Evolutionary conservation across 495 filamentous ascomycete species (phyloP).

Genomic region (Tetracladium setigerum): DNA sequence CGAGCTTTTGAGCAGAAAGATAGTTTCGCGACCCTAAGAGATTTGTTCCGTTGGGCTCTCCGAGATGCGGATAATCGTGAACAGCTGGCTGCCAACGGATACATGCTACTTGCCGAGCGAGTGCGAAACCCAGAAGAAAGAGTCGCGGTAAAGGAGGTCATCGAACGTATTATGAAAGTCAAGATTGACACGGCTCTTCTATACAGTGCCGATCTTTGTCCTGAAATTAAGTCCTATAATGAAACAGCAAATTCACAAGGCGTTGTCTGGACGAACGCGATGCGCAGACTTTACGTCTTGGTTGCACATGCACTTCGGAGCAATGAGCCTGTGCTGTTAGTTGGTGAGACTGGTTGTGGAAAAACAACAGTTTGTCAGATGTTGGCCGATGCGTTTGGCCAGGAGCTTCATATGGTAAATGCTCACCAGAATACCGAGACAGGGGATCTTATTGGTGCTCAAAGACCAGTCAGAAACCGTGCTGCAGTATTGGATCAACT

Average conservation of each 20-base stretch:
- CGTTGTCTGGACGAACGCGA: constrained; percentile 90
- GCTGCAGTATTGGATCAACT: constrained; percentile 60
- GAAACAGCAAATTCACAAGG: constrained; percentile 40
- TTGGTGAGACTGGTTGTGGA: constrained; percentile 94
- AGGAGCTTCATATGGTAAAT: constrained; percentile 80
- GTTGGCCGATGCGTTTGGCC: constrained; percentile 69
- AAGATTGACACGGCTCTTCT: constrained; percentile 64
- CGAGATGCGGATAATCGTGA: constrained; percentile 77
- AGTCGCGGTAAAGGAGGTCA: constrained; percentile 72
- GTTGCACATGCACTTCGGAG: constrained; percentile 78
- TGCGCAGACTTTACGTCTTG: constrained; percentile 81
- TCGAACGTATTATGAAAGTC: constrained; percentile 89
- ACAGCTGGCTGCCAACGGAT: constrained; percentile 86
- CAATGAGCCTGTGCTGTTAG: constrained; percentile 87
- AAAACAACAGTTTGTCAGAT: constrained; percentile 96
- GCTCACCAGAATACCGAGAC: constrained; percentile 97
- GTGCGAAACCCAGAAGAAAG: constrained; percentile 89
- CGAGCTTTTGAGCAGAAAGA: constrained; percentile 95
- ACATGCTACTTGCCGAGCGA: constrained; percentile 90
- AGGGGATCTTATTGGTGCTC: constrained; percentile 92
- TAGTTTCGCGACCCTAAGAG: constrained; percentile 92
- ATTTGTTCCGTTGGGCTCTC: constrained; percentile 95
- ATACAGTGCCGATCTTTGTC: constrained; percentile 50
- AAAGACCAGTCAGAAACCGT: constrained; percentile 83
- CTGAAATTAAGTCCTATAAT: constrained; percentile 47